Conservation (phyloP, 768 basidiomycete species). For the Tylopilus rubrobrunneus region DNA sequence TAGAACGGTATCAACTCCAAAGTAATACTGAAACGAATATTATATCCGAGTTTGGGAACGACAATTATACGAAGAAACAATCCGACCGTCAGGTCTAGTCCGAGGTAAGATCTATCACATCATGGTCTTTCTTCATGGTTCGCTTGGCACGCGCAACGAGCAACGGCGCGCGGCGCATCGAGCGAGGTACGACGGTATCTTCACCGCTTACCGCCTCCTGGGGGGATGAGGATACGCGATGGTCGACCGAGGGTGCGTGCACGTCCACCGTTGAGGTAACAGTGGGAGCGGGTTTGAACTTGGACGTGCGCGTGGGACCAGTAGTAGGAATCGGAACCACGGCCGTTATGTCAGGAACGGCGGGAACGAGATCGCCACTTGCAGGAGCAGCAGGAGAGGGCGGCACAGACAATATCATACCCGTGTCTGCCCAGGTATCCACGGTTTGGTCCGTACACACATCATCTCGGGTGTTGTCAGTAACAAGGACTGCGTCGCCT, state of each 20-base stretch:
- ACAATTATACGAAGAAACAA: not conserved
- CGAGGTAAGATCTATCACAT: constrained; percentile 43
- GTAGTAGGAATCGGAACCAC: not conserved
- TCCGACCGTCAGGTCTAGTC: constrained; percentile 4
- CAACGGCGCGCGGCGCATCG: constrained; percentile 10
- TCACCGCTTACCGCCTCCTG: not conserved
- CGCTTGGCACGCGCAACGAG: constrained; percentile 22
- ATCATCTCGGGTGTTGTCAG: not conserved
- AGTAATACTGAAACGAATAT: not conserved
- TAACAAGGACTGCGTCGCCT: not conserved
- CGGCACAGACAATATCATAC: constrained; percentile 25
- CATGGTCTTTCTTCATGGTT: constrained; percentile 10
- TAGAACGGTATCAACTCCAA: too few relatives aligned
- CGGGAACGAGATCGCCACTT: not conserved
- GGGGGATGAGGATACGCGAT: not conserved
- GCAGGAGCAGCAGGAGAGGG: constrained; percentile 10
- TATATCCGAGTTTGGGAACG: not conserved
- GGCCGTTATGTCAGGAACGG: not conserved
- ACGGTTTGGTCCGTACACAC: constrained; percentile 1
- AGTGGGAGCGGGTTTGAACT: constrained; percentile 16
- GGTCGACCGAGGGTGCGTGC: not conserved
- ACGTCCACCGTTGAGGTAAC: not conserved
- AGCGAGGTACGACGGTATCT: not conserved
- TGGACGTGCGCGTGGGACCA: constrained; percentile 5
- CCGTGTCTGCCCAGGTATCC: constrained; percentile 17